Evolutionary conservation across 2,329 filamentous ascomycete genomes (phyloP), one percentile per base, ranked within the genome.

Genomic region (Aspergillus aculeatus): DNA sequence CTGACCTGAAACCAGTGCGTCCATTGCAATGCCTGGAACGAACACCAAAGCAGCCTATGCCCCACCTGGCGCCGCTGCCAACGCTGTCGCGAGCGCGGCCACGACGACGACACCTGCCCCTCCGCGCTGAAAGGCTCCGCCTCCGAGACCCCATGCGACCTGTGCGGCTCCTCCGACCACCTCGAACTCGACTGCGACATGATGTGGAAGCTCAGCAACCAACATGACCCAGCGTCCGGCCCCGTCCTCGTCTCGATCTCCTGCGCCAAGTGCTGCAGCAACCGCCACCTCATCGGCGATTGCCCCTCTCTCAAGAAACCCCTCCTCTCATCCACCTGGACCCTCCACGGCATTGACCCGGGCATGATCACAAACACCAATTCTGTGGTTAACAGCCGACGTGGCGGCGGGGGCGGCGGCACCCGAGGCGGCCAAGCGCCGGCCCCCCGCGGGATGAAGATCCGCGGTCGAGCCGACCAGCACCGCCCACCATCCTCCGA

Each of bases 51-150:
- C 57, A 70, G 65, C 32, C 70, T 73, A 41, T 81, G 78, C 57
- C 76, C 78, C 19, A 65, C 69, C 24, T 76, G 77, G 70, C 68
- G 71, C 60, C 69, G 77, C 63, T 81, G 78, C 64, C 69, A 74
- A 52, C 86, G 85, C 68, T 91, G 89, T 72, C 82, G 80, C 51
- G 84, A 88, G 71, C 77, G 83, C 48, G 89, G 88, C 10, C 89
- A 92, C 67, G 66, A 68, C 54, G 73, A 75, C 19, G 66, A 62
- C 1, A 65, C 75, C 7, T 91, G 89, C 68, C 67, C 73, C 2
- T 85, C 88, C 62, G 85, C 85, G 61, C 78, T 89, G 16, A 81
- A 81, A 62, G 80, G 80, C 16, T 85, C 87, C 57, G 80, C 80
- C 26, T 58, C 64, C n/a, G 75, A 78, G 23, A 75, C 82, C 50